Conservation (phyloP, 202 grass and related monocot species). For the Zoysia matrella region DNA sequence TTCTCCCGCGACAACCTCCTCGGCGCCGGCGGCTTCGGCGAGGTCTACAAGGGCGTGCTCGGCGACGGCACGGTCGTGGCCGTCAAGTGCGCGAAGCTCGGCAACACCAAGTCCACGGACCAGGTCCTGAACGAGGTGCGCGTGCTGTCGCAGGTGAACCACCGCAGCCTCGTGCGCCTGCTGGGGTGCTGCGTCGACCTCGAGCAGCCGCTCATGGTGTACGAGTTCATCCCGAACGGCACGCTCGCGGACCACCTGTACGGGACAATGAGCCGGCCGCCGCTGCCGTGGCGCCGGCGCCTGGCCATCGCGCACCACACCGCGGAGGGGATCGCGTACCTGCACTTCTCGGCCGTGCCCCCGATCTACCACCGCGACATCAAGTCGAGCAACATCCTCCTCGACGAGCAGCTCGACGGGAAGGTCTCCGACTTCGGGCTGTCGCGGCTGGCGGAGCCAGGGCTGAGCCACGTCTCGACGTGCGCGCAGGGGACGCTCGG, state of each 20-base stretch:
- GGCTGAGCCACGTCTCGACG: constrained; percentile 81
- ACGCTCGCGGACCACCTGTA: constrained; percentile 75
- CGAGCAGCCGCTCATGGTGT: constrained; percentile 78
- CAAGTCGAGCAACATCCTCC: constrained; percentile 78
- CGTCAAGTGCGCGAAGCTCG: constrained; percentile 86
- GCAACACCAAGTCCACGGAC: constrained; percentile 83
- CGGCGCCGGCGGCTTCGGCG: constrained; percentile 67
- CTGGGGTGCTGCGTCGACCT: constrained; percentile 87
- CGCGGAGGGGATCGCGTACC: constrained; percentile 78
- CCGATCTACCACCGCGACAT: constrained; percentile 83
- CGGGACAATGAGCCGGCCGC: constrained; percentile 29
- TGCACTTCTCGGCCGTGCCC: constrained; percentile 68
- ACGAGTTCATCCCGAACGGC: constrained; percentile 80
- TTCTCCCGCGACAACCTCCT: constrained; percentile 73
- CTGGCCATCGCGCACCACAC: constrained; percentile 68
- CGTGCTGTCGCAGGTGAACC: constrained; percentile 81
- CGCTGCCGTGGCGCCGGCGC: constrained; percentile 59
- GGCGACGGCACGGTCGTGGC: constrained; percentile 61
- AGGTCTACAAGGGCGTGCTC: constrained; percentile 74
- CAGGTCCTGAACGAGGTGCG: constrained; percentile 90
- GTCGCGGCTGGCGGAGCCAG: constrained; percentile 49
- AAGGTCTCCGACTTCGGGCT: constrained; percentile 74
- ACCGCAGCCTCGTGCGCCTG: constrained; percentile 72
- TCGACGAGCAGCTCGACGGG: constrained; percentile 57
- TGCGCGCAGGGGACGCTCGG: constrained; percentile 83